Conservation (phyloP, 257 asterid species). For the Marsdenia floribunda region DNA sequence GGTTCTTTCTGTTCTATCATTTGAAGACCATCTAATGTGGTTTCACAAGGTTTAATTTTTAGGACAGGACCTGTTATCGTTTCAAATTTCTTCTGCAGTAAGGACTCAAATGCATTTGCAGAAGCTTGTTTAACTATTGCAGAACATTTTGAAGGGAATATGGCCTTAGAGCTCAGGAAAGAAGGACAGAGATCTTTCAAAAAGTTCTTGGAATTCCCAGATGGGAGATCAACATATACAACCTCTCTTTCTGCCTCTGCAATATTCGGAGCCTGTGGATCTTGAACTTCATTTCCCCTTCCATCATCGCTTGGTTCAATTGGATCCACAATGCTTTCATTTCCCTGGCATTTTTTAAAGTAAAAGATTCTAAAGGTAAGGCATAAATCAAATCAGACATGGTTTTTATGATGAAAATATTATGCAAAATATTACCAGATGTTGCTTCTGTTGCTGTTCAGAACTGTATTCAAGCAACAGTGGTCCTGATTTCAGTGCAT, state of each 20-base stretch:
- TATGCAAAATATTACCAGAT: conserved; percentile 21
- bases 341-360: conserved; percentile 23
- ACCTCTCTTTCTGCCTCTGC: conserved; percentile 16
- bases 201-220: conserved; percentile 8
- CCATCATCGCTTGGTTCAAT: background rate
- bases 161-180: conserved; percentile 4
- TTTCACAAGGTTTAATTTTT: conserved; percentile 1
- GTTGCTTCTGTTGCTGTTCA: conserved; percentile 24
- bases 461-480: conserved; percentile 50
- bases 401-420: background rate
- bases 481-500: conserved; percentile 34
- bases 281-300: background rate
- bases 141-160: conserved; percentile 5
- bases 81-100: background rate
- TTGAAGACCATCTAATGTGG: conserved; percentile 1
- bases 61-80: background rate
- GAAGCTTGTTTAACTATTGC: background rate
- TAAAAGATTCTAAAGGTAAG: background rate
- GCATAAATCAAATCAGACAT: background rate
- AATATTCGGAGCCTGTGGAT: conserved; percentile 1
- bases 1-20: background rate
- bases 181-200: conserved; percentile 10
- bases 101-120: background rate
- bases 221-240: conserved; percentile 17
- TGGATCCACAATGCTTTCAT: conserved; percentile 7